phyloP scores from a whole-genome alignment of 371 early-diverging fungal genomes.

The Mucor plumbeus region DNA sequence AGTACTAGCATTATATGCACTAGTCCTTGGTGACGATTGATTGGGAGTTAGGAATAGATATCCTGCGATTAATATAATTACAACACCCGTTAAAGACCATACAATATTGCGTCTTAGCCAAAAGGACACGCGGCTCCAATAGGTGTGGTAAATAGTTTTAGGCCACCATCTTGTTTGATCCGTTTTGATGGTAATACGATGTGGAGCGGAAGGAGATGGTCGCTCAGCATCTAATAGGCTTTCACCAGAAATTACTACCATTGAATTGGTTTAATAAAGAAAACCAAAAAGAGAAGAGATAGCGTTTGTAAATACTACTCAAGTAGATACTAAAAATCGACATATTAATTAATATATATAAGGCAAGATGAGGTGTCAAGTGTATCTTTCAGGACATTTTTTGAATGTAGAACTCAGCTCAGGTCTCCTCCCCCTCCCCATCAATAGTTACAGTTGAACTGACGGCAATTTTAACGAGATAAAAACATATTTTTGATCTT shows the following conservation, averaged over 20 bases:
- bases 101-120: slow-evolving; percentile 12
- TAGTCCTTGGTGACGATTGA: neutral
- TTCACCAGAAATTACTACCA: neutral
- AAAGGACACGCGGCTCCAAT: slow-evolving; percentile 8
- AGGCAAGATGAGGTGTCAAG: neutral
- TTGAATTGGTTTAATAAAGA: neutral
- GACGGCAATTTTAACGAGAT: too few species aligned
- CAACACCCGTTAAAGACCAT: neutral
- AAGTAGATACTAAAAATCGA: neutral
- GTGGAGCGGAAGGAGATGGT: neutral
- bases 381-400: neutral
- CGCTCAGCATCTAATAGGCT: slow-evolving; percentile 9
- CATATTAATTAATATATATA: neutral
- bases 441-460: too few species aligned
- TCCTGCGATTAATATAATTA: neutral
- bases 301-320: neutral
- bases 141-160: slow-evolving; percentile 5
- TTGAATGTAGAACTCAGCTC: neutral
- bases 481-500: too few species aligned
- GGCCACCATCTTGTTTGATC: slow-evolving; percentile 5
- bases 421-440: neutral
- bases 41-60: neutral
- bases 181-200: slow-evolving; percentile 10
- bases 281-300: neutral
- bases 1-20: neutral